Percentiles rank a stretch among this genome's conserved stretches.
Conservation (phyloP, 768 basidiomycete genomes). For the Trametes punicea region DNA sequence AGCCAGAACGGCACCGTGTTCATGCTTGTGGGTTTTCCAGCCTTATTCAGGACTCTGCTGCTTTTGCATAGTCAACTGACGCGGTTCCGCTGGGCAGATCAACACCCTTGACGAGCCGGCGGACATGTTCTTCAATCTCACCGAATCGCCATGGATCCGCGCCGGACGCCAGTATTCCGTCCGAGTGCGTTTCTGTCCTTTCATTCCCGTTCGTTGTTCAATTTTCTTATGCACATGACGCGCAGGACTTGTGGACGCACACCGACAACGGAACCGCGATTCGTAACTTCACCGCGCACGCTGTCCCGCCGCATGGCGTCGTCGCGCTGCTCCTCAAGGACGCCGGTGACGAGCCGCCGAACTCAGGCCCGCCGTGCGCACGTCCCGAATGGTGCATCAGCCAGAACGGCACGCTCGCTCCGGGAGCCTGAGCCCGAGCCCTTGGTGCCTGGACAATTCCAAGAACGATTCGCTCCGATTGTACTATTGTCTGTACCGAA, state of each 20-base stretch:
- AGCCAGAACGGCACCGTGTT: conserved; percentile 62
- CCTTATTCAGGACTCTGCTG: not conserved
- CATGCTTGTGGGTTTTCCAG: conserved; percentile 54
- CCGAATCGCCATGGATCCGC: conserved; percentile 69
- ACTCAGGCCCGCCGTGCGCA: conserved; percentile 54
- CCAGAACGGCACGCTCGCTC: conserved; percentile 48
- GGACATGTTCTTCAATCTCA: conserved; percentile 58
- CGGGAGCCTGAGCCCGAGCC: conserved; percentile 9
- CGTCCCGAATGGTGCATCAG: conserved; percentile 55
- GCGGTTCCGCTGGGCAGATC: conserved; percentile 36
- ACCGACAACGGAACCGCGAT: conserved; percentile 66
- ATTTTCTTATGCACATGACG: not conserved
- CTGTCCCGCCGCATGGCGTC: conserved; percentile 66
- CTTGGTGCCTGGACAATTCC: no score
- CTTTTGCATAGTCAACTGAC: not conserved
- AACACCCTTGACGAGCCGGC: conserved; percentile 56
- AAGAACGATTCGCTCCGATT: no score
- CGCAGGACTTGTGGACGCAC: conserved; percentile 69
- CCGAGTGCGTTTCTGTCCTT: conserved; percentile 41
- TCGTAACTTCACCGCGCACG: conserved; percentile 53
- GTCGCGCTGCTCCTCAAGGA: conserved; percentile 64
- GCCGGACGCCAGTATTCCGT: conserved; percentile 65
- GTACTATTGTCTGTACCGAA: no score
- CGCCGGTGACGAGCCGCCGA: conserved; percentile 63
- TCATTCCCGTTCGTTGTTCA: not conserved